A percentile compares a stretch with the other conserved stretches of the same genome.
Evolutionary conservation across 306 rosid species (phyloP).

Genomic region (Hippophae gyantsensis): DNA sequence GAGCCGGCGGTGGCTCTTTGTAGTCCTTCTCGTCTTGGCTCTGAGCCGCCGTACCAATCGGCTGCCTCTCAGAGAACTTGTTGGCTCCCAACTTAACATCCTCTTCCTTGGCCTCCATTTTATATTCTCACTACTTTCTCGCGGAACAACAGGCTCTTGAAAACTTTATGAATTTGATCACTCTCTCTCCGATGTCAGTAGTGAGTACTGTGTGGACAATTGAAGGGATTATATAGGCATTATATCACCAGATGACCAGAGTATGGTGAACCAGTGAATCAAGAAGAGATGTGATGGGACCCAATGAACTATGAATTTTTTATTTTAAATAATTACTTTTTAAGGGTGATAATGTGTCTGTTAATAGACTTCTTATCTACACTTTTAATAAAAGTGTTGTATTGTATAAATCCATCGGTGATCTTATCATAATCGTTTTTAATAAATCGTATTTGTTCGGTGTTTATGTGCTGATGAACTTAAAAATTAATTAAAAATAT

Average conservation of each 20-base stretch:
- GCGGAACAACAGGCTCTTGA: background rate
- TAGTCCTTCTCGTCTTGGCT: conserved; percentile 70
- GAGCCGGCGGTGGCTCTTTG: conserved; percentile 54
- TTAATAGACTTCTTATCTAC: too few relatives aligned
- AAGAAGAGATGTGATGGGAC: conserved; percentile 23
- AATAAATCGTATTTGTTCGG: too few relatives aligned
- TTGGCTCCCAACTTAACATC: conserved; percentile 80
- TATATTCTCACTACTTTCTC: background rate
- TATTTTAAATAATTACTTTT: too few relatives aligned
- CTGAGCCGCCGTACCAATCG: conserved; percentile 60
- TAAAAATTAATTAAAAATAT: too few relatives aligned
- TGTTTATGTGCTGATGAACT: too few relatives aligned
- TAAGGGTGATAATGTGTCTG: too few relatives aligned
- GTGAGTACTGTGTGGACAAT: conserved; percentile 6
- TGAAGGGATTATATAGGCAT: background rate
- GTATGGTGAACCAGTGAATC: background rate
- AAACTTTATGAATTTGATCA: background rate
- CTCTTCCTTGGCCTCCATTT: conserved; percentile 80
- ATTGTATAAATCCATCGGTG: too few relatives aligned
- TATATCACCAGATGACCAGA: background rate
- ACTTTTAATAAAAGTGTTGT: too few relatives aligned
- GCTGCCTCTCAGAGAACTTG: conserved; percentile 85
- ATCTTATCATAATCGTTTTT: too few relatives aligned
- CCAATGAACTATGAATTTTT: background rate
- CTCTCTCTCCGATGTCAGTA: background rate